A percentile compares a stretch with the other conserved stretches of the same genome.
These are phyloP conservation scores for Erodium moschatum DNA, from an alignment of 441 rosid genomes.

Conservation along the genomic window DNA sequence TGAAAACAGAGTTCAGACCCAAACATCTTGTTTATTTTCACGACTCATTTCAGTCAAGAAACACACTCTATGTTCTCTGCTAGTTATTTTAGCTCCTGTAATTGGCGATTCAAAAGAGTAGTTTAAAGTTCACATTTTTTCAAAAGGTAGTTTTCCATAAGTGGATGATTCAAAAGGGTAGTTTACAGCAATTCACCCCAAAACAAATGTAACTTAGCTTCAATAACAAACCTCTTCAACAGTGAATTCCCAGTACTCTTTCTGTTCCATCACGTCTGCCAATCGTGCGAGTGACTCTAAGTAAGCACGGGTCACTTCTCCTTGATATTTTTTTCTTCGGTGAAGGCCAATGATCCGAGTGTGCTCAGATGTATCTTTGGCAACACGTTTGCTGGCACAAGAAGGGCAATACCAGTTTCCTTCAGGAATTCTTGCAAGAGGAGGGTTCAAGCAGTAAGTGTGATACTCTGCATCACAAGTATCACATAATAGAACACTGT, in stretches of 20 bases:
- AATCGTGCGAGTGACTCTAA: conserved; percentile 53
- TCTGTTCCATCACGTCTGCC: conserved; percentile 61
- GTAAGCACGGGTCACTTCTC: conserved; percentile 57
- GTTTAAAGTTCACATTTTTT: too few relatives aligned
- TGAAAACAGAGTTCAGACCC: too few relatives aligned
- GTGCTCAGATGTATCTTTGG: conserved; percentile 41
- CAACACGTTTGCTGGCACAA: conserved; percentile 49
- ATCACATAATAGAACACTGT: conserved; percentile 93
- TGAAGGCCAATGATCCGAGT: conserved; percentile 35
- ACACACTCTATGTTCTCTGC: too few relatives aligned
- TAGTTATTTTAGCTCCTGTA: too few relatives aligned
- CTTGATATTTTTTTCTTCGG: conserved; percentile 52
- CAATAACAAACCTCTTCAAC: conserved; percentile 63
- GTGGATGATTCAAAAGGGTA: too few relatives aligned
- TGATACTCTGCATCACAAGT: conserved; percentile 97
- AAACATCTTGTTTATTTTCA: too few relatives aligned
- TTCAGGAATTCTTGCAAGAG: conserved; percentile 86
- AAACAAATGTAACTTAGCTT: conserved; percentile 13
- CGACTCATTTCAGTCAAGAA: too few relatives aligned
- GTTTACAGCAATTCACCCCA: neutral
- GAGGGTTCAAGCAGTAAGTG: conserved; percentile 95
- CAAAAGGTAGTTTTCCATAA: too few relatives aligned
- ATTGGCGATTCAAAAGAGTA: too few relatives aligned
- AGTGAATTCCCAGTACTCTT: conserved; percentile 76
- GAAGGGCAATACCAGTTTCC: conserved; percentile 99